Evolutionary conservation across 2,329 filamentous ascomycete genomes (phyloP), one percentile per base, ranked within the genome.

Genomic region (Albophoma yamanashiensis): DNA sequence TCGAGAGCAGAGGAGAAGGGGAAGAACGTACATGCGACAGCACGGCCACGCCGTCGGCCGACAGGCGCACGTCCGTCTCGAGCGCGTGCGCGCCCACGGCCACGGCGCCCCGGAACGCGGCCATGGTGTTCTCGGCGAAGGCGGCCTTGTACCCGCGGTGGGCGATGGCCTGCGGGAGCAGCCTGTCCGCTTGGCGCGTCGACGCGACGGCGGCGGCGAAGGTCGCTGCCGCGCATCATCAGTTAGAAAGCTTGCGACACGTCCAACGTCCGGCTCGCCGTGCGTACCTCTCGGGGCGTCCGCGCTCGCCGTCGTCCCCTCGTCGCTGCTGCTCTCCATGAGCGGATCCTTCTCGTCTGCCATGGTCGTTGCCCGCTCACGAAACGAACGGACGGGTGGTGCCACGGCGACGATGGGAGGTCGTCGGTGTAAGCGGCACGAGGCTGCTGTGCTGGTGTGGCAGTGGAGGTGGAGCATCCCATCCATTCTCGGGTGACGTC

Each of bases 31-130:
- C 89, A 78, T 95, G 92, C 55, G 88, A 91, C 47, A 97, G 76
- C 12, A 97, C 90, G 0, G 96, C 89, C 0, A 96, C 86, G 8
- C 88, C 87, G 68, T 97, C 93, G 62, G 82, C 85, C 17, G 90
- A 87, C 40, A 97, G 75, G 71, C 95, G 92, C 11, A 97, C 74
- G 68, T 97, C 93, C 22, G 91, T 95, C 76, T 97, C 93, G 36
- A 97, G 77, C 0, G 89, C 93, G 67, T 95, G 84, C 0, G 89
- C 85, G 25, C 91, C 91, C 22, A 85, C 86, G 39, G 84, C 77
- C 2, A 93, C 81, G 1, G 92, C 92, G 36, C 82, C 87, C 60
- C 78, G 78, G 75, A 96, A 95, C 9, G 89, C 89, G 20, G 79
- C 82, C 81, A 97, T 85, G 1, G 89, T 89, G 74, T 97, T 97